Conservation (phyloP, 176 grass and related monocot genomes). For the Elymus sibiricus region DNA sequence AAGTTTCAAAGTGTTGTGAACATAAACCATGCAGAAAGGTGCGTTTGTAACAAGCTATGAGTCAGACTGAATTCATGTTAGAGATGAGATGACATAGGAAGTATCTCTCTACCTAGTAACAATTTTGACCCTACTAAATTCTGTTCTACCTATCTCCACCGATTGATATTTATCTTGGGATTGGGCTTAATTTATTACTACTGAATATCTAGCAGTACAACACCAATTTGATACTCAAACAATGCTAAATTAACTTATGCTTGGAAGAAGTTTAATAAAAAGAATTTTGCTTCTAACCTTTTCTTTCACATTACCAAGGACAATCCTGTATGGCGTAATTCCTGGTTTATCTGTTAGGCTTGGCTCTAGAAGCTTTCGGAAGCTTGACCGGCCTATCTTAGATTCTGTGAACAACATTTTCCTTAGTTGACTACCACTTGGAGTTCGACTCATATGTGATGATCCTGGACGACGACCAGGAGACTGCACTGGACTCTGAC, state of each 20-base stretch:
- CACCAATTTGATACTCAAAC: neutral
- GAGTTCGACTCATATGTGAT: constrained; percentile 37
- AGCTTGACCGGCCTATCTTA: constrained; percentile 65
- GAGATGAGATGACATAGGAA: too few species aligned
- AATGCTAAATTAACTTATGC: neutral
- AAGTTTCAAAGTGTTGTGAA: neutral
- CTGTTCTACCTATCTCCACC: too few species aligned
- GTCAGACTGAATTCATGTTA: too few species aligned
- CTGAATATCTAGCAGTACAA: neutral
- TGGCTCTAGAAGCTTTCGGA: constrained; percentile 88
- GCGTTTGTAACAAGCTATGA: too few species aligned
- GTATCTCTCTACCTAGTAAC: too few species aligned
- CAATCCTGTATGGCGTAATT: constrained; percentile 87
- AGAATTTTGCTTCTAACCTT: constrained; percentile 46
- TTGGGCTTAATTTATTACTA: neutral
- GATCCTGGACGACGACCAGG: constrained; percentile 44
- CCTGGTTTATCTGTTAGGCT: constrained; percentile 60
- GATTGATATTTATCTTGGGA: neutral
- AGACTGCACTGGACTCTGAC: constrained; percentile 41
- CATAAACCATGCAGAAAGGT: too few species aligned
- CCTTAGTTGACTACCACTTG: constrained; percentile 54
- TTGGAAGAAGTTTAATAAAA: neutral
- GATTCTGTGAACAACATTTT: constrained; percentile 83
- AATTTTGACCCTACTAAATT: too few species aligned
- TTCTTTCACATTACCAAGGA: constrained; percentile 87